Percentiles rank a stretch among this genome's conserved stretches.
These are phyloP conservation scores for Nigrospora oryzae DNA, from an alignment of 2,329 filamentous ascomycete genomes.

Conservation along the genomic window DNA sequence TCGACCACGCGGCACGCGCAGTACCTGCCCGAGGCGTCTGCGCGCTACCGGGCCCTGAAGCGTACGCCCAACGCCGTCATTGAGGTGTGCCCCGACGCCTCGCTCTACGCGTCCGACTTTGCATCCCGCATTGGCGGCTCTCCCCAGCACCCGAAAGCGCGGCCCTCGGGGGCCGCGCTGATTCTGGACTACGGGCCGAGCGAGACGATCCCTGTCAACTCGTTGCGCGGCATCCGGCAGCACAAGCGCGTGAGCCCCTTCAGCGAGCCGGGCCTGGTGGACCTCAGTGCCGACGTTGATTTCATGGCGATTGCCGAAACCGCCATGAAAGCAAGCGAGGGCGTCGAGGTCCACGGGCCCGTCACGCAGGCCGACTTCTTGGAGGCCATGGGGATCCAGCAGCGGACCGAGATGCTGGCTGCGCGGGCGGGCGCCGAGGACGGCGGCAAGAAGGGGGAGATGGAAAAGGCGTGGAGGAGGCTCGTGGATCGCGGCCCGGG, in stretches of 20 bases:
- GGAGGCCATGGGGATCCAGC: slow-evolving; percentile 69
- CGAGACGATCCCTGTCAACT: slow-evolving; percentile 74
- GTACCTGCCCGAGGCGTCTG: slow-evolving; percentile 74
- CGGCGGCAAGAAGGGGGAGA: slow-evolving; percentile 41
- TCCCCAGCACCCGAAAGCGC: slow-evolving; percentile 40
- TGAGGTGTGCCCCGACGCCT: slow-evolving; percentile 84
- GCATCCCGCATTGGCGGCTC: slow-evolving; percentile 75
- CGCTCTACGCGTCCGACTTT: slow-evolving; percentile 73
- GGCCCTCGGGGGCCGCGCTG: slow-evolving; percentile 76
- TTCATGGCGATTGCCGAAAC: slow-evolving; percentile 81
- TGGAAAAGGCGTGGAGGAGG: slow-evolving; percentile 70
- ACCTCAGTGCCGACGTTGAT: slow-evolving; percentile 89
- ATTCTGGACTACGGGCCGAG: slow-evolving; percentile 90
- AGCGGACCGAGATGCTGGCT: slow-evolving; percentile 63
- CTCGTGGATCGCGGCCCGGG: slow-evolving; percentile 74
- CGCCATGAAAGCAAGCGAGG: slow-evolving; percentile 64
- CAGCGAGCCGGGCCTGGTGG: slow-evolving; percentile 69
- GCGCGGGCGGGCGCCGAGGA: slow-evolving; percentile 29
- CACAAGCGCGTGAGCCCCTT: slow-evolving; percentile 77
- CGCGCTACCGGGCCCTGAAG: slow-evolving; percentile 71
- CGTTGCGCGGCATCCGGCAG: slow-evolving; percentile 75
- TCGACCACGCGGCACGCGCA: slow-evolving; percentile 72
- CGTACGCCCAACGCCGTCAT: slow-evolving; percentile 61
- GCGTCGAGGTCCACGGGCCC: slow-evolving; percentile 87
- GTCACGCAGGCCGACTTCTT: slow-evolving; percentile 80